Base-by-base conservation (phyloP, 345 rosid species). In the Linum lewisii region DNA sequence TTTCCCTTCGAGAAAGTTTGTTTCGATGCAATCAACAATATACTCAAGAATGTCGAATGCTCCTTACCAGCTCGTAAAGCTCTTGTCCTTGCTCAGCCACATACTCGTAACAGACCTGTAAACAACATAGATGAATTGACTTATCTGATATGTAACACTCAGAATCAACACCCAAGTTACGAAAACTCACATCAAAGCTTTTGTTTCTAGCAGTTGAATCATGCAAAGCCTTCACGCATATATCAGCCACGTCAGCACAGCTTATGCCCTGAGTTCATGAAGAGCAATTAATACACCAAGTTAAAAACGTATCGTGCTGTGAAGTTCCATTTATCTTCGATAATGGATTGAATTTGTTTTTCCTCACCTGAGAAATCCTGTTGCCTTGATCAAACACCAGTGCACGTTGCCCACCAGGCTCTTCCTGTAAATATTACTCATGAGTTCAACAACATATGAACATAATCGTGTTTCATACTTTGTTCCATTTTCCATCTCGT, bases 331-430 rank as follows among this genome's bases (percentile, higher is more conserved):
- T 38, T 8, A n/a, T 23, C 50, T 29, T 21, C 57, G 38, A 42
- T 7, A 8, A 37, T 7, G 1, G 23, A 29, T 32, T 51, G 47
- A 42, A 42, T 42, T 6, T 16, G 7, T n/a, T 21, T n/a, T 38
- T 63, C 58, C 50, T 63, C 22, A 88, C 95, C 91, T 93, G 94
- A 55, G 88, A 82, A 62, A 88, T 88, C 80, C 91, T 78, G 79
- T 88, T 88, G 72, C 97, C 97, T 78, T 85, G 95, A 70, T 93
- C 95, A 66, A 88, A 93, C 74, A 93, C 81, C 44, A 92, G 90
- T 54, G 98, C 96, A 50, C 91, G 87, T 72, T 92, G 98, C 16
- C 98, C 98, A 2, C 96, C 96, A 8, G 96, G 98, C 69, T 88
- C 96, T 78, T 86, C 98, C 98, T 92, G 85, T 63, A 60, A 71